These are phyloP conservation scores for Ormosia semicastrata DNA, from an alignment of 306 rosid species.

Conservation along the genomic window DNA sequence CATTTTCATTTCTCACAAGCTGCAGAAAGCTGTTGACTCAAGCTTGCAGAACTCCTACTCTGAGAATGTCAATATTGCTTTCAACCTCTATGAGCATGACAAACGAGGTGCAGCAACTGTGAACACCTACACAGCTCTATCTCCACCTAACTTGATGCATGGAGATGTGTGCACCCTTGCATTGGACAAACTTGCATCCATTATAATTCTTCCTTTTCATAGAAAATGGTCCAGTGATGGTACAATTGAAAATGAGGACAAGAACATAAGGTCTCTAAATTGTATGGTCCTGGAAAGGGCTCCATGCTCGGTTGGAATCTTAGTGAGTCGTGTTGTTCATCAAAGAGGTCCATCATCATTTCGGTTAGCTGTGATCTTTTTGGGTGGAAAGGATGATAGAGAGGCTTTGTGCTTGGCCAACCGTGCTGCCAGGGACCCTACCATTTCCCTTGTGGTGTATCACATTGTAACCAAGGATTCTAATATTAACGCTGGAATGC, in stretches of 20 bases:
- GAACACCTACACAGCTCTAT: constrained; percentile 47
- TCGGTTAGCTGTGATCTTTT: constrained; percentile 41
- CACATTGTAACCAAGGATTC: constrained; percentile 6
- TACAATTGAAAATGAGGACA: constrained; percentile 41
- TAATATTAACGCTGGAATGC: no score
- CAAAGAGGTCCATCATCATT: neutral
- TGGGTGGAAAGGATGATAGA: constrained; percentile 58
- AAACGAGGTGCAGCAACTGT: constrained; percentile 22
- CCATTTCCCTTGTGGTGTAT: constrained; percentile 31
- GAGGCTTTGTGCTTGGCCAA: constrained; percentile 52
- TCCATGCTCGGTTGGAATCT: constrained; percentile 57
- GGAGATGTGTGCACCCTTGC: constrained; percentile 60
- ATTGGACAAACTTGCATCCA: constrained; percentile 39
- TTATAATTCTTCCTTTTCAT: constrained; percentile 56
- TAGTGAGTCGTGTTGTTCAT: constrained; percentile 26
- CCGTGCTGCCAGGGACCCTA: constrained; percentile 27
- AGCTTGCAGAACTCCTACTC: constrained; percentile 28
- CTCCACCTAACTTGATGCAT: constrained; percentile 46
- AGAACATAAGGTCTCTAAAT: constrained; percentile 36
- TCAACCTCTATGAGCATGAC: constrained; percentile 35
- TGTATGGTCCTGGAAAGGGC: constrained; percentile 38
- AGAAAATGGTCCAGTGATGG: constrained; percentile 47
- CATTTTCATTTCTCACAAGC: constrained; percentile 43
- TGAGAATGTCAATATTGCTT: constrained; percentile 30
- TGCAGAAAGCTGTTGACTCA: neutral